A percentile compares a stretch with the other conserved stretches of the same genome.
Conservation (phyloP, 2,329 filamentous ascomycete genomes). For the Septoria linicola region DNA sequence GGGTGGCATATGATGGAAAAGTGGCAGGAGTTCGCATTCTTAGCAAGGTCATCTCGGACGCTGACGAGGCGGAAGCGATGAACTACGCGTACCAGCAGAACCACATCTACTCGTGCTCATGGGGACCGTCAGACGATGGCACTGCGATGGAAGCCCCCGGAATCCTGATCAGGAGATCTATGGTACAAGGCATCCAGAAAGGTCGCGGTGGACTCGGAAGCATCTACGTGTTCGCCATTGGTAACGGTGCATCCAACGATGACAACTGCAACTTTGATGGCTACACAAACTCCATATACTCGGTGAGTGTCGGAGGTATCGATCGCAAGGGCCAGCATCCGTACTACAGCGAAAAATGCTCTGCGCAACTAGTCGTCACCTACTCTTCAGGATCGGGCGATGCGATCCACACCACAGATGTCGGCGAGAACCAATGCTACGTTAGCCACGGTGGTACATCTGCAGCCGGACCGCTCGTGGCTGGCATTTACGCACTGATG, state of each 20-base stretch:
- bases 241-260: conserved; percentile 80
- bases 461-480: conserved; percentile 87
- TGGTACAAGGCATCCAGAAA: conserved; percentile 88
- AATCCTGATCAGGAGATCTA: conserved; percentile 81
- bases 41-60: conserved; percentile 84
- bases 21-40: conserved; percentile 91
- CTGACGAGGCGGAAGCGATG: conserved; percentile 87
- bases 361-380: conserved; percentile 90
- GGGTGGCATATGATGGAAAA: conserved; percentile 87
- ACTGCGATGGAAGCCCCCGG: conserved; percentile 91
- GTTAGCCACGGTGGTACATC: conserved; percentile 89
- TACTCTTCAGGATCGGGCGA: conserved; percentile 90
- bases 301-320: conserved; percentile 91
- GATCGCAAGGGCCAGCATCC: conserved; percentile 85
- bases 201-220: conserved; percentile 81
- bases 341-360: conserved; percentile 95
- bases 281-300: conserved; percentile 99
- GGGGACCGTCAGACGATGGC: conserved; percentile 94
- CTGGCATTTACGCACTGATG: conserved; percentile 86
- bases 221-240: conserved; percentile 94
- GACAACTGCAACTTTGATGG: conserved; percentile 99
- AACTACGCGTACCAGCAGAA: conserved; percentile 91
- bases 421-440: conserved; percentile 76
- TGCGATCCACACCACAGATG: conserved; percentile 94
- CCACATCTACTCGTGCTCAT: conserved; percentile 97